phyloP scores from a whole-genome alignment of 2,329 filamentous ascomycete genomes.

The Akanthomyces uredinophilus region DNA sequence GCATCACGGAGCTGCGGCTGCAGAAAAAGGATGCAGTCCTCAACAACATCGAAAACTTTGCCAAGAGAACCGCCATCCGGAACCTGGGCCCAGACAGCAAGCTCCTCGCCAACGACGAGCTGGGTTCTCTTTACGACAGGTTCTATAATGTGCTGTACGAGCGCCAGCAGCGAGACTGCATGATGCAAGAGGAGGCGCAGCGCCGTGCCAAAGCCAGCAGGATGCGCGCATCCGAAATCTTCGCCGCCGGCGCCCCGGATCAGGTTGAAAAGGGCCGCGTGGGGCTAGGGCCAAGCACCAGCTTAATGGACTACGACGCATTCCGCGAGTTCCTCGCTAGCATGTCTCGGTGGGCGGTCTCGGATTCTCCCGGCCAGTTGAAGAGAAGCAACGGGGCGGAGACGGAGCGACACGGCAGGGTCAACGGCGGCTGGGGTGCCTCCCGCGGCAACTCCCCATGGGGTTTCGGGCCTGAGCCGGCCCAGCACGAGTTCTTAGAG shows the following conservation, averaged over 20 bases:
- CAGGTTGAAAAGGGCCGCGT: slow-evolving; percentile 78
- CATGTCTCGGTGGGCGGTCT: slow-evolving; percentile 88
- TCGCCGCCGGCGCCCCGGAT: slow-evolving; percentile 35
- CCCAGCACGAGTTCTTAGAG: slow-evolving; percentile 91
- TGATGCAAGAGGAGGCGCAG: slow-evolving; percentile 70
- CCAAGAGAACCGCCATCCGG: slow-evolving; percentile 91
- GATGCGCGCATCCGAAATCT: slow-evolving; percentile 33
- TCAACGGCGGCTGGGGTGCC: slow-evolving; percentile 48
- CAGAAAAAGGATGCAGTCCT: slow-evolving; percentile 94
- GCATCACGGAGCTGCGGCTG: slow-evolving; percentile 78
- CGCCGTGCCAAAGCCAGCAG: slow-evolving; percentile 58
- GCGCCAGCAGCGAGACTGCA: slow-evolving; percentile 73
- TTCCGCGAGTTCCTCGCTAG: slow-evolving; percentile 91
- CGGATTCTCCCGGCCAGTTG: slow-evolving; percentile 68
- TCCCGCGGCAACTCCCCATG: slow-evolving; percentile 45
- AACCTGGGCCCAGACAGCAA: slow-evolving; percentile 97
- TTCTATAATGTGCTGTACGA: slow-evolving; percentile 93
- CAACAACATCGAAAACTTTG: slow-evolving; percentile 94
- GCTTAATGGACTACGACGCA: slow-evolving; percentile 93
- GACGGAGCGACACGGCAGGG: slow-evolving; percentile 55
- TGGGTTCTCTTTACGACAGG: slow-evolving; percentile 86
- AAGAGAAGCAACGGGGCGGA: slow-evolving; percentile 42
- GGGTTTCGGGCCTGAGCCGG: slow-evolving; percentile 60
- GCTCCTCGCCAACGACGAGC: slow-evolving; percentile 74
- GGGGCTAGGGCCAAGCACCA: slow-evolving; percentile 81